Evolutionary conservation across 1,284 basidiomycete genomes (phyloP).

Genomic region (Heterobasidion annosum): DNA sequence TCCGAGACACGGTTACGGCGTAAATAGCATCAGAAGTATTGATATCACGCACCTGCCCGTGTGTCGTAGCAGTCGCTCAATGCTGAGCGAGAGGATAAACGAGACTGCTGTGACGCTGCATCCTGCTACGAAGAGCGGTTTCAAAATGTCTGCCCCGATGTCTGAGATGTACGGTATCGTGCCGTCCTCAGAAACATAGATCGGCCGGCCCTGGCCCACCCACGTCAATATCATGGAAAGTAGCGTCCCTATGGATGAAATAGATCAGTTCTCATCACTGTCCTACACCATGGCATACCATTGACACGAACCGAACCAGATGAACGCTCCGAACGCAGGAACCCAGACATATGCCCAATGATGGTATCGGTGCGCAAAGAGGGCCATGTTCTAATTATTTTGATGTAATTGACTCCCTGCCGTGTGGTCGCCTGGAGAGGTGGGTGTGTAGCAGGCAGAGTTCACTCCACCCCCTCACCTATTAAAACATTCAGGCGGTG

Average conservation of each 20-base stretch:
- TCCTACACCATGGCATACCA: neutral
- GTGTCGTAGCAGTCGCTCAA: constrained; percentile 58
- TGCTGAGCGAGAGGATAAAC: constrained; percentile 48
- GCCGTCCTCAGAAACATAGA: constrained; percentile 40
- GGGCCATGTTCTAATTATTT: constrained; percentile 6
- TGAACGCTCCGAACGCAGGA: constrained; percentile 45
- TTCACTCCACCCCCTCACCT: too few relatives aligned
- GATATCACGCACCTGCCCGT: constrained; percentile 35
- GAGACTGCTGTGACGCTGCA: constrained; percentile 50
- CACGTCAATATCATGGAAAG: constrained; percentile 63
- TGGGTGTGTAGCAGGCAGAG: too few relatives aligned
- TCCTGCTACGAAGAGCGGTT: constrained; percentile 62
- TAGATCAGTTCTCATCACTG: neutral
- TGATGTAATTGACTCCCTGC: neutral
- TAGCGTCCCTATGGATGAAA: constrained; percentile 35
- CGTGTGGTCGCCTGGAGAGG: neutral
- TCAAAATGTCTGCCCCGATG: constrained; percentile 57
- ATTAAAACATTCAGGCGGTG: too few relatives aligned
- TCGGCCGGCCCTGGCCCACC: constrained; percentile 38
- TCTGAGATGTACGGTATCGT: constrained; percentile 67
- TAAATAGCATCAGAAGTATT: neutral
- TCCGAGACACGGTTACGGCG: neutral
- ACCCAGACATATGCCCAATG: constrained; percentile 59
- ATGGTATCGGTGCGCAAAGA: constrained; percentile 20
- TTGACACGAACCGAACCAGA: constrained; percentile 50